phyloP scores from a whole-genome alignment of 768 basidiomycete genomes.

The Podaxis mareebaensis region DNA sequence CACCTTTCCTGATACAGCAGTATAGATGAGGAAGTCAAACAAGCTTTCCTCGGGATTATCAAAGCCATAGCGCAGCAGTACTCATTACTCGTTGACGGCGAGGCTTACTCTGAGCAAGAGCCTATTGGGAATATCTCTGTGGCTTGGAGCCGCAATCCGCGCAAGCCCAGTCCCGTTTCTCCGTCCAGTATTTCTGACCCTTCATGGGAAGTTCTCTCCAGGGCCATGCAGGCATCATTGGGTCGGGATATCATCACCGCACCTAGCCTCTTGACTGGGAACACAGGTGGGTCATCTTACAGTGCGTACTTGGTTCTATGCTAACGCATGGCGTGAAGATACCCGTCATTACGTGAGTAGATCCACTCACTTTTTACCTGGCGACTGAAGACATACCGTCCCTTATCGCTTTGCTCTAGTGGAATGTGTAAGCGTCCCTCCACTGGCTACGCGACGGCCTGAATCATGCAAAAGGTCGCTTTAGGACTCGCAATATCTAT shows the following conservation, averaged over 20 bases:
- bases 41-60: constrained; percentile 14
- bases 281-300: constrained; percentile 25
- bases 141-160: constrained; percentile 15
- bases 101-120: constrained; percentile 19
- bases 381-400: too few relatives aligned
- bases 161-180: constrained; percentile 28
- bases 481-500: constrained; percentile 30
- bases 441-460: neutral
- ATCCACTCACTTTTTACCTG: too few relatives aligned
- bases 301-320: too few relatives aligned
- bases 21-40: neutral
- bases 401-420: constrained; percentile 15
- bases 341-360: constrained; percentile 30
- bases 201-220: constrained; percentile 27
- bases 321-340: constrained; percentile 11
- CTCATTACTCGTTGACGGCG: constrained; percentile 24
- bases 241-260: constrained; percentile 26
- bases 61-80: constrained; percentile 28
- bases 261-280: constrained; percentile 32
- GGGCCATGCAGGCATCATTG: constrained; percentile 29
- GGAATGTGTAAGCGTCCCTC: constrained; percentile 24
- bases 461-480: neutral
- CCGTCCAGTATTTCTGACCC: constrained; percentile 22
- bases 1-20: constrained; percentile 9
- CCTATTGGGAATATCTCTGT: constrained; percentile 30